Conservation (phyloP, 1,284 basidiomycete genomes). For the Tausonia pullulans region DNA sequence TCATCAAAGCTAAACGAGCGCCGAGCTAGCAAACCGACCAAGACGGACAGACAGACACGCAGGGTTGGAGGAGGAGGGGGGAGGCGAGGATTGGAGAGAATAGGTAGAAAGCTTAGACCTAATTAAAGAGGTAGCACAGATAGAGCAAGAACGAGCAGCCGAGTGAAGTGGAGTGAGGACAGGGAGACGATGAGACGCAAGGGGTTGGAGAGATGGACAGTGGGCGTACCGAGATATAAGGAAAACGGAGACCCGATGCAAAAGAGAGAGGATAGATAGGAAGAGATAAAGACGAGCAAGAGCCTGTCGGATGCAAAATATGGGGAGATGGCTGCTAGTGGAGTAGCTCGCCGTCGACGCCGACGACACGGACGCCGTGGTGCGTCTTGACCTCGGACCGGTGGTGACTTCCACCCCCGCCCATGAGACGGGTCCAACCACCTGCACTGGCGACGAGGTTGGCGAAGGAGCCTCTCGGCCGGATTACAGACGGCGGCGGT, state of each 20-base stretch:
- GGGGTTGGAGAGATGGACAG: no score
- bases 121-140: no score
- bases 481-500: neutral
- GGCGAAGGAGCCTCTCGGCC: slow-evolving; percentile 15
- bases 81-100: neutral
- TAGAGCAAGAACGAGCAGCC: neutral
- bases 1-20: neutral
- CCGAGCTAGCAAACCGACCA: neutral
- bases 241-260: neutral
- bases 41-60: neutral
- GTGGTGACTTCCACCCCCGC: neutral
- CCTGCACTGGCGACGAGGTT: slow-evolving; percentile 14
- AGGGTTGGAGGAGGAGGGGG: neutral
- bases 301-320: no score
- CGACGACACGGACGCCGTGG: slow-evolving; percentile 5
- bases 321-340: neutral
- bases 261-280: neutral
- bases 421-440: slow-evolving; percentile 13
- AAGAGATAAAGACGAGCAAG: neutral
- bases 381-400: neutral
- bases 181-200: neutral
- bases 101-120: neutral
- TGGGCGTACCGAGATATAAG: no score
- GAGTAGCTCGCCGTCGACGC: slow-evolving; percentile 1
- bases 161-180: neutral